A percentile compares a stretch with the other conserved stretches of the same genome.
Evolutionary conservation across 2,329 filamentous ascomycete genomes (phyloP).

Genomic region (Aspergillus nomiae): DNA sequence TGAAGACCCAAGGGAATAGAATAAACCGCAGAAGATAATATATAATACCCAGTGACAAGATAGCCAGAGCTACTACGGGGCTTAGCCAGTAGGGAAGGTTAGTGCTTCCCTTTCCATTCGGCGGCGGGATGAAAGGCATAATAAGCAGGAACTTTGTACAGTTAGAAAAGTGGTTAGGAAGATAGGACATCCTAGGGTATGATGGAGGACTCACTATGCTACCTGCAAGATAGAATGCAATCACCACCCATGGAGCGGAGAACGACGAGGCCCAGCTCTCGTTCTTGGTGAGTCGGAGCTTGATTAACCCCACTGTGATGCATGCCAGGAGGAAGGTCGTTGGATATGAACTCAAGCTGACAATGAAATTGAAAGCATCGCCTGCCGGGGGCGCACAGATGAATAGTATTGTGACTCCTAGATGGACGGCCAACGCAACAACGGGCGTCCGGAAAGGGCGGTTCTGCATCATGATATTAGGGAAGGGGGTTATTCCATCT

Average conservation of each 20-base stretch:
- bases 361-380: slow-evolving; percentile 26
- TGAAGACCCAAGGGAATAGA: slow-evolving; percentile 17
- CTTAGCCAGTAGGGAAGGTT: slow-evolving; percentile 23
- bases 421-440: slow-evolving; percentile 17
- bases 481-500: slow-evolving; percentile 27
- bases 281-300: slow-evolving; percentile 13
- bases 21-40: slow-evolving; percentile 19
- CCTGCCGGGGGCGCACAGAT: slow-evolving; percentile 28
- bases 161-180: neutral
- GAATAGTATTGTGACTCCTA: slow-evolving; percentile 22
- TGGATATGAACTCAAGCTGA: slow-evolving; percentile 23
- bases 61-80: slow-evolving; percentile 20
- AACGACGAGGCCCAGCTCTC: slow-evolving; percentile 17
- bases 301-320: slow-evolving; percentile 22
- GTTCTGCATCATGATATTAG: slow-evolving; percentile 24
- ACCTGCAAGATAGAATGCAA: slow-evolving; percentile 21
- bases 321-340: slow-evolving; percentile 18
- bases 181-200: too few species aligned
- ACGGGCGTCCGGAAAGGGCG: slow-evolving; percentile 25
- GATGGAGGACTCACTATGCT: slow-evolving; percentile 16
- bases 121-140: slow-evolving; percentile 24
- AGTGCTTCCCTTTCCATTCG: slow-evolving; percentile 10
- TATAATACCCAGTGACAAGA: slow-evolving; percentile 17
- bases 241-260: slow-evolving; percentile 18
- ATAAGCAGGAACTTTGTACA: slow-evolving; percentile 18